Evolutionary conservation across 345 rosid species (phyloP).

Genomic region (Citrus medica): DNA sequence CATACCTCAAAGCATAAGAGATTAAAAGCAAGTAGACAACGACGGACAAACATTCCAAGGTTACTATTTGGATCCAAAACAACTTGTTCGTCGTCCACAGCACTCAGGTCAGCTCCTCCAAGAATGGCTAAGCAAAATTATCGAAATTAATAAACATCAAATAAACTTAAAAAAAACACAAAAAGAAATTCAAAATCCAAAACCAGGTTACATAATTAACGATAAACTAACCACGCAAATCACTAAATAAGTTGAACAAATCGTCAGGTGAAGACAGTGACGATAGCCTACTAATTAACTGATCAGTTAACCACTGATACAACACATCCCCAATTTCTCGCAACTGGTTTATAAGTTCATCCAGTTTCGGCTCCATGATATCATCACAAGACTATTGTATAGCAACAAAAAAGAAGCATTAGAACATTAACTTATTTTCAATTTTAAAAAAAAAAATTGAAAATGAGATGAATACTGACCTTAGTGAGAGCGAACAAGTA

Average conservation of each 20-base stretch:
- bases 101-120: slow-evolving; percentile 63
- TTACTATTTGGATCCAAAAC: slow-evolving; percentile 80
- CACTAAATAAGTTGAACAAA: slow-evolving; percentile 72
- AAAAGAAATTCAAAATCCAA: not conserved
- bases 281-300: slow-evolving; percentile 56
- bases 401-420: not conserved
- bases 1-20: slow-evolving; percentile 78
- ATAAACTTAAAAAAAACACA: not conserved
- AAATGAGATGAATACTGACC: slow-evolving; percentile 31
- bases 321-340: slow-evolving; percentile 59
- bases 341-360: slow-evolving; percentile 63
- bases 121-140: slow-evolving; percentile 53
- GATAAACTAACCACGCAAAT: slow-evolving; percentile 64
- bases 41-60: slow-evolving; percentile 89
- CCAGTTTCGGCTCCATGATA: slow-evolving; percentile 76
- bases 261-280: slow-evolving; percentile 75
- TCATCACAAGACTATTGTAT: slow-evolving; percentile 63
- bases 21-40: slow-evolving; percentile 81
- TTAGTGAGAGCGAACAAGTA: slow-evolving; percentile 77
- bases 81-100: slow-evolving; percentile 71
- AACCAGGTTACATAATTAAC: not conserved
- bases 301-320: slow-evolving; percentile 68
- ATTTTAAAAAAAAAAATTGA: not conserved
- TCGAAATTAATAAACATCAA: slow-evolving; percentile 1
- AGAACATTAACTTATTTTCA: not conserved